Conservation (phyloP, 176 grass and related monocot species). For the Oryza coarctata region DNA sequence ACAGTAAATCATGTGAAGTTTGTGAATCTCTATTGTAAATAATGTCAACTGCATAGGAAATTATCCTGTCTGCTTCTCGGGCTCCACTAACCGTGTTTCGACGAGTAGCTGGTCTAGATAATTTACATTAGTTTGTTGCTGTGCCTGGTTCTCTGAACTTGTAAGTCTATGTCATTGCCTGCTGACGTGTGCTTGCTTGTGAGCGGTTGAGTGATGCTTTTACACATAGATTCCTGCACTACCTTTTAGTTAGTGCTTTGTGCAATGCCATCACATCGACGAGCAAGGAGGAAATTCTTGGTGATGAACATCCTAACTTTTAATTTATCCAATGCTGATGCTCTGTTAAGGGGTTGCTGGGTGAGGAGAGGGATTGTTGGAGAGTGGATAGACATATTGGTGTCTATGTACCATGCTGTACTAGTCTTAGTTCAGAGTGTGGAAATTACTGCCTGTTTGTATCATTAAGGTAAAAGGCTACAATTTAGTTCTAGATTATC, state of each 20-base stretch:
- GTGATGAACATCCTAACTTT: neutral
- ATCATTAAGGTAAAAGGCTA: neutral
- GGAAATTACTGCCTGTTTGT: neutral
- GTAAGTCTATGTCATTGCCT: neutral
- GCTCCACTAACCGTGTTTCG: no score
- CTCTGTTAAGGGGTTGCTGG: neutral
- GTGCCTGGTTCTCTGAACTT: neutral
- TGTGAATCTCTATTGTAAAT: neutral
- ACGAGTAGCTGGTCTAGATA: neutral
- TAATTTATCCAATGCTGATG: neutral
- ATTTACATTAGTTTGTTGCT: neutral
- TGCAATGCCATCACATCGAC: neutral
- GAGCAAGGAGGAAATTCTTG: neutral
- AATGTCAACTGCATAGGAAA: neutral
- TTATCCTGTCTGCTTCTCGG: neutral
- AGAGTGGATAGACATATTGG: neutral
- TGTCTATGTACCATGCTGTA: neutral
- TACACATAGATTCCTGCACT: neutral
- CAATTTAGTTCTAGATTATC: neutral
- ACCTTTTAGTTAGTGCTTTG: neutral
- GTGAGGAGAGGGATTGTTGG: neutral
- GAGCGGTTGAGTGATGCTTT: neutral
- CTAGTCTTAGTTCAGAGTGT: neutral
- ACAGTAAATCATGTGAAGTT: neutral
- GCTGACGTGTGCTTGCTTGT: conserved; percentile 5